Percentiles rank a stretch among this genome's conserved stretches.
Conservation (phyloP, 371 early-diverging fungal genomes). For the Dichotomocladium elegans region DNA sequence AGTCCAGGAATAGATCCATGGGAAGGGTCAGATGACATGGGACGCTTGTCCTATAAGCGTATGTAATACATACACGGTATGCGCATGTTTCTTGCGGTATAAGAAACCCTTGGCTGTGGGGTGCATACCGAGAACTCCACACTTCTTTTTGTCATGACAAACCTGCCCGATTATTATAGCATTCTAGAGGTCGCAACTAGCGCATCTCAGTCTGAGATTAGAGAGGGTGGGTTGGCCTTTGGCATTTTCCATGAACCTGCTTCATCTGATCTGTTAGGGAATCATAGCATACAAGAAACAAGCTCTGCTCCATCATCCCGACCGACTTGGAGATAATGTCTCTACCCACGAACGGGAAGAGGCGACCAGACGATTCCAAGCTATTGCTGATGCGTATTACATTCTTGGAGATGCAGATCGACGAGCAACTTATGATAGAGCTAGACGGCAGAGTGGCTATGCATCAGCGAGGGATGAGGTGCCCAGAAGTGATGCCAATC, state of each 20-base stretch:
- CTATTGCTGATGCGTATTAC: slow-evolving; percentile 75
- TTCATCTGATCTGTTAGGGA: background rate
- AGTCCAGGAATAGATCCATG: too few species aligned
- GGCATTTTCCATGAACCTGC: background rate
- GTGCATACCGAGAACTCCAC: too few species aligned
- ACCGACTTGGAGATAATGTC: slow-evolving; percentile 61
- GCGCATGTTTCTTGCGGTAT: too few species aligned
- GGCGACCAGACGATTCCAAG: slow-evolving; percentile 75
- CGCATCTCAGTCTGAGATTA: slow-evolving; percentile 23
- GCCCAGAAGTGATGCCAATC: slow-evolving; percentile 15
- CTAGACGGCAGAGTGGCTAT: slow-evolving; percentile 23
- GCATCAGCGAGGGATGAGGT: slow-evolving; percentile 1
- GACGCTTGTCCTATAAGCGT: too few species aligned
- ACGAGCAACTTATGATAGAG: slow-evolving; percentile 75
- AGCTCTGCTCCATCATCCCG: slow-evolving; percentile 75
- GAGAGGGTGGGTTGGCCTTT: slow-evolving; percentile 15
- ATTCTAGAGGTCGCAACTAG: slow-evolving; percentile 20
- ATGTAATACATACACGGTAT: too few species aligned
- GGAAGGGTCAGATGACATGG: too few species aligned
- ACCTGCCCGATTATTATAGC: slow-evolving; percentile 27
- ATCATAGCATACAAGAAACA: slow-evolving; percentile 70
- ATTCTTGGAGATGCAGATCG: slow-evolving; percentile 72
- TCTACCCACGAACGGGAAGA: slow-evolving; percentile 60
- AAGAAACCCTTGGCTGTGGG: too few species aligned
- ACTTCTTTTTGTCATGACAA: too few species aligned